Evolutionary conservation across 140 eudicot species (phyloP).

Genomic region (Ambrosia hybrid): DNA sequence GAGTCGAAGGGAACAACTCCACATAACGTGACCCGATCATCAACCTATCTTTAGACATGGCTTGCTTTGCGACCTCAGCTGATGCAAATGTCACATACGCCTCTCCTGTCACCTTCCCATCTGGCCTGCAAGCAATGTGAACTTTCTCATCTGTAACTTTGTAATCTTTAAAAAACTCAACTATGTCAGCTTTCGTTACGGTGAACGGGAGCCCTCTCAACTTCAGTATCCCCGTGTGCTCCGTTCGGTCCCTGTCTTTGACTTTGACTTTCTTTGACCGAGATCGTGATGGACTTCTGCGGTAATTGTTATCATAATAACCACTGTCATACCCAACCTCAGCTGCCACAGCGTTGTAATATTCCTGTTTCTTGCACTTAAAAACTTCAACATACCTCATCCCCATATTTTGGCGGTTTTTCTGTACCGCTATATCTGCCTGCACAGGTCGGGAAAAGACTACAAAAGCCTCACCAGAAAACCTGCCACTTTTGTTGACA

Average conservation of each 20-base stretch:
- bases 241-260: slow-evolving; percentile 72
- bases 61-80: slow-evolving; percentile 77
- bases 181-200: slow-evolving; percentile 54
- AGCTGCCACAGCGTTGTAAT: slow-evolving; percentile 80
- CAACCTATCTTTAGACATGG: slow-evolving; percentile 84
- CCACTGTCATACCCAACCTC: slow-evolving; percentile 66
- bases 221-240: slow-evolving; percentile 73
- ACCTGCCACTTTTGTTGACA: slow-evolving; percentile 69
- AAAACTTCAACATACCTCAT: slow-evolving; percentile 88
- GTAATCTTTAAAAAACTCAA: slow-evolving; percentile 65
- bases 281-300: slow-evolving; percentile 53
- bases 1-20: slow-evolving; percentile 85
- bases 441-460: slow-evolving; percentile 77
- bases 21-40: slow-evolving; percentile 79
- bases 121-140: slow-evolving; percentile 74
- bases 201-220: slow-evolving; percentile 86
- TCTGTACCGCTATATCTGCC: slow-evolving; percentile 69
- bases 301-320: slow-evolving; percentile 39
- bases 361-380: slow-evolving; percentile 89
- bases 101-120: slow-evolving; percentile 96
- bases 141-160: slow-evolving; percentile 57
- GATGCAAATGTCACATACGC: slow-evolving; percentile 84
- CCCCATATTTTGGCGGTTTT: slow-evolving; percentile 80
- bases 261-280: slow-evolving; percentile 57
- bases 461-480: slow-evolving; percentile 85